These are phyloP conservation scores for Kentomonas sorsogonicus DNA, from an alignment of 208 protist genomes.

Conservation along the genomic window DNA sequence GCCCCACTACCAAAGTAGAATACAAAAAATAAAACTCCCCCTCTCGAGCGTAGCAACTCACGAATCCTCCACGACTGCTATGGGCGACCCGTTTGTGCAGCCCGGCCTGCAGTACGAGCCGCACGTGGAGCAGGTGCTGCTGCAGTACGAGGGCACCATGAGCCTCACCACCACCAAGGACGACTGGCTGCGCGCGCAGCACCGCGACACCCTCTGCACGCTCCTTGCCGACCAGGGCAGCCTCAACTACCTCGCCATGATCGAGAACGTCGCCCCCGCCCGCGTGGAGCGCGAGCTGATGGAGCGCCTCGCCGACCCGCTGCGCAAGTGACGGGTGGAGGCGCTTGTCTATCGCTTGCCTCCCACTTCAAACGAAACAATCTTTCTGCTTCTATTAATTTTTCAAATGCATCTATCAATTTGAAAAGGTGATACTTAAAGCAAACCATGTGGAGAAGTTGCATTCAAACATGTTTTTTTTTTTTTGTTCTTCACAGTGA, in stretches of 20 bases:
- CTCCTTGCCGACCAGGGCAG: constrained; percentile 65
- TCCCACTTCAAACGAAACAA: not conserved
- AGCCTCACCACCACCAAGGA: constrained; percentile 75
- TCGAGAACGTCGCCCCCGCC: constrained; percentile 68
- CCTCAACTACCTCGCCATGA: constrained; percentile 63
- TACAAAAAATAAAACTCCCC: no score
- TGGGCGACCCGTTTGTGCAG: constrained; percentile 88
- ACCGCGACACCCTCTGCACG: constrained; percentile 83
- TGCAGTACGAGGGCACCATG: constrained; percentile 80
- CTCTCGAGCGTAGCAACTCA: no score
- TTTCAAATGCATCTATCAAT: not conserved
- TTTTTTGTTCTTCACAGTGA: constrained; percentile 1
- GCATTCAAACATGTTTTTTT: not conserved
- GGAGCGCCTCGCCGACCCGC: constrained; percentile 71
- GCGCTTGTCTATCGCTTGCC: no score
- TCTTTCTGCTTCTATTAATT: not conserved
- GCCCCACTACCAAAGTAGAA: no score
- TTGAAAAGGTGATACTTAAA: not conserved
- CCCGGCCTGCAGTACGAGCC: constrained; percentile 79
- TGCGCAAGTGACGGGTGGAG: constrained; percentile 32
- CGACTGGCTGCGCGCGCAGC: constrained; percentile 83
- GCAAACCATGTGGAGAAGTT: no score
- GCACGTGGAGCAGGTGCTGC: constrained; percentile 77
- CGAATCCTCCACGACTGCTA: no score
- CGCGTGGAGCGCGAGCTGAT: constrained; percentile 76